A percentile compares a stretch with the other conserved stretches of the same genome.
phyloP scores from a whole-genome alignment of 495 filamentous ascomycete genomes.

The Podospora didyma region DNA sequence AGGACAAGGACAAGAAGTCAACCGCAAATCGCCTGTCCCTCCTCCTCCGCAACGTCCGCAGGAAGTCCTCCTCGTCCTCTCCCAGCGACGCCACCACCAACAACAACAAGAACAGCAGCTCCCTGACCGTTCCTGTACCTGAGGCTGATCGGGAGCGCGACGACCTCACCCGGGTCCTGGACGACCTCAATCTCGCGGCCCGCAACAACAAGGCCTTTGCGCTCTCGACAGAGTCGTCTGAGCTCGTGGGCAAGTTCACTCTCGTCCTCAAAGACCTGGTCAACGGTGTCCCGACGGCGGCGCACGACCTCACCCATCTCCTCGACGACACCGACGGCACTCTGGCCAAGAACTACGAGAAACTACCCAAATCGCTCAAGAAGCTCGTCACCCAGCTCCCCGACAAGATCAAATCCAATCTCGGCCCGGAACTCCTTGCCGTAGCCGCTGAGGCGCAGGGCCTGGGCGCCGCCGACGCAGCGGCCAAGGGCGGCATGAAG shows the following conservation, averaged over 20 bases:
- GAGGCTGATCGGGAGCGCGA: constrained; percentile 56
- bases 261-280: constrained; percentile 86
- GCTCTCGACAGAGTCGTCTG: constrained; percentile 69
- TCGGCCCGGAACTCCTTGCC: constrained; percentile 78
- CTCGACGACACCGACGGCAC: constrained; percentile 75
- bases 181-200: constrained; percentile 73
- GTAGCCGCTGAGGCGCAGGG: constrained; percentile 69
- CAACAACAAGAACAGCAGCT: constrained; percentile 3
- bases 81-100: constrained; percentile 4
- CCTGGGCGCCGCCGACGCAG: constrained; percentile 27
- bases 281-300: constrained; percentile 88
- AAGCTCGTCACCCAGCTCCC: constrained; percentile 83
- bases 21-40: constrained; percentile 19
- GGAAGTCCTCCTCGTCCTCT: constrained; percentile 6
- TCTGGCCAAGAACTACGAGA: constrained; percentile 69
- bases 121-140: constrained; percentile 26
- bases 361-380: constrained; percentile 77
- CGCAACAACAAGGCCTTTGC: constrained; percentile 74
- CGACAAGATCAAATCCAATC: constrained; percentile 65
- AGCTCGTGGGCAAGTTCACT: constrained; percentile 78
- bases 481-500: constrained; percentile 25
- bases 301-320: constrained; percentile 78
- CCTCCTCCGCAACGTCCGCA: constrained; percentile 22
- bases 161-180: constrained; percentile 72
- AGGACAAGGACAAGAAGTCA: constrained; percentile 17